These are phyloP conservation scores for Ganoderma sinense DNA, from an alignment of 1,284 basidiomycete species.

Conservation along the genomic window DNA sequence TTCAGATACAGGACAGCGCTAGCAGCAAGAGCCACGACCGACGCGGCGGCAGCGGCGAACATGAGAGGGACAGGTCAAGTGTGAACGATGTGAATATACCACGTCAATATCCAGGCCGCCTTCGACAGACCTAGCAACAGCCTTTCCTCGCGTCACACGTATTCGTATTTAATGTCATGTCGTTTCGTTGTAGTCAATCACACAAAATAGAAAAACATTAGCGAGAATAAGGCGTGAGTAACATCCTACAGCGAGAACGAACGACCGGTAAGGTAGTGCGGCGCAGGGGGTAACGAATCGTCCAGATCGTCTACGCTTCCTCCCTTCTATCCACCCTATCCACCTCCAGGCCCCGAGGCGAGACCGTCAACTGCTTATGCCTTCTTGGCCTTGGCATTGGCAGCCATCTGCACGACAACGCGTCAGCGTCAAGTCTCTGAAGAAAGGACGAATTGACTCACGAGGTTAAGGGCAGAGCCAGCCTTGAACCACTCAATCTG, in stretches of 20 bases:
- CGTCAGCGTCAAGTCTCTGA: background rate
- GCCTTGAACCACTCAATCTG: constrained; percentile 97
- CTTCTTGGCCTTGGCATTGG: constrained; percentile 61
- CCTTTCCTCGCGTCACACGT: constrained; percentile 1
- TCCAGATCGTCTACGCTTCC: constrained; percentile 21
- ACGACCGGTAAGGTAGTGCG: constrained; percentile 24
- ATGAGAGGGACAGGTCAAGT: background rate
- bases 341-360: background rate
- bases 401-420: constrained; percentile 49
- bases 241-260: constrained; percentile 27
- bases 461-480: constrained; percentile 86
- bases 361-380: constrained; percentile 13
- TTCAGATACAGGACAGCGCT: background rate
- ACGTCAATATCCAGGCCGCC: background rate
- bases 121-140: constrained; percentile 1
- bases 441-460: constrained; percentile 40
- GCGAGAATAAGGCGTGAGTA: constrained; percentile 29
- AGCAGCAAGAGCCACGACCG: background rate
- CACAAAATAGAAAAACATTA: constrained; percentile 28
- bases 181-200: constrained; percentile 28
- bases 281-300: constrained; percentile 13
- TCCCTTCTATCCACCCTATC: constrained; percentile 9
- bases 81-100: background rate
- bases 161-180: background rate
- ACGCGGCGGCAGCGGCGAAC: background rate